Percentiles rank a stretch among this genome's conserved stretches.
Conservation (phyloP, 495 filamentous ascomycete genomes). For the Xylaria sp. region DNA sequence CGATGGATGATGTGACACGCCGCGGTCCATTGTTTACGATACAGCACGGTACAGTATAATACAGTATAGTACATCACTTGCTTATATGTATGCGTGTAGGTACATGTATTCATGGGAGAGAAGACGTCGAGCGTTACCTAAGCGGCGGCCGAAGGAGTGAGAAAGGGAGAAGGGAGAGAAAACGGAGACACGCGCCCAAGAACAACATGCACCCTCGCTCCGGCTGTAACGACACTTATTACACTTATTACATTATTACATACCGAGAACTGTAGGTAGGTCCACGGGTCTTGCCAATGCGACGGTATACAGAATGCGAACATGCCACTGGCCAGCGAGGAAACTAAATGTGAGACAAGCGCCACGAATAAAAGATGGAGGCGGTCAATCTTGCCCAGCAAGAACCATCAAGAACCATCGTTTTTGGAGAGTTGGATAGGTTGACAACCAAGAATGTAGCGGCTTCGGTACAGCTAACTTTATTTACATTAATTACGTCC, state of each 20-base stretch:
- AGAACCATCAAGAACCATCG: not conserved
- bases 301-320: not conserved
- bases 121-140: not conserved
- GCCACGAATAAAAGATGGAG: not conserved
- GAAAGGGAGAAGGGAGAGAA: not conserved
- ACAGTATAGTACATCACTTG: too few relatives aligned
- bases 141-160: not conserved
- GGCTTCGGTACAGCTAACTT: slow-evolving; percentile 8
- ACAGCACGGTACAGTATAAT: too few relatives aligned
- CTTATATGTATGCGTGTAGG: too few relatives aligned
- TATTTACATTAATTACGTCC: not conserved
- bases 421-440: not conserved
- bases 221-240: not conserved
- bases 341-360: slow-evolving; percentile 16
- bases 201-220: too few relatives aligned
- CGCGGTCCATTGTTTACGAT: not conserved
- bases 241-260: too few relatives aligned
- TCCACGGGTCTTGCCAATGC: not conserved
- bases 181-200: not conserved
- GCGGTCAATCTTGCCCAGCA: slow-evolving; percentile 15
- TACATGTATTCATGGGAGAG: not conserved
- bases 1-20: not conserved
- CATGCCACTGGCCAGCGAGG: not conserved
- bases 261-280: not conserved
- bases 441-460: not conserved